Percentiles rank a stretch among this genome's conserved stretches.
phyloP scores from a whole-genome alignment of 805 yeast species.

The Yarrowia hollandica region DNA sequence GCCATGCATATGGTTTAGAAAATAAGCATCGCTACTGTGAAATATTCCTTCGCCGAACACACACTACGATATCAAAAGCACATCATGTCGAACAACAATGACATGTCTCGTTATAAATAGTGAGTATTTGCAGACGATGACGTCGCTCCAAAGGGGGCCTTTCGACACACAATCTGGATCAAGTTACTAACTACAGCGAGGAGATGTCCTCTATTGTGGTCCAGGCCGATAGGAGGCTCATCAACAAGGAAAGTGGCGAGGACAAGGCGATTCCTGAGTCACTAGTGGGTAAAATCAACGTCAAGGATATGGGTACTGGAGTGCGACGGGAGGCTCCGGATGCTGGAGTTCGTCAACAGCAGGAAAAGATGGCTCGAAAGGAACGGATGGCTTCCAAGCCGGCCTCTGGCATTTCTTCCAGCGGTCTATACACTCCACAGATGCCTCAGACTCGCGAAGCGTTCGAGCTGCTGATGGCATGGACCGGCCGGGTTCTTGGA shows the following conservation, averaged over 20 bases:
- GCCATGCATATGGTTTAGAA: constrained; percentile 10
- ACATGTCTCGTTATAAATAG: constrained; percentile 34
- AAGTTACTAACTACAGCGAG: constrained; percentile 33
- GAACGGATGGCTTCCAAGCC: constrained; percentile 3
- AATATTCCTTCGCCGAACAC: constrained; percentile 15
- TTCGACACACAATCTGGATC: not conserved
- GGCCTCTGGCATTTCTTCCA: not conserved
- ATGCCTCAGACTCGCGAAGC: constrained; percentile 51
- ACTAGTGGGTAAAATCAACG: constrained; percentile 64
- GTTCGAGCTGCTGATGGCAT: constrained; percentile 58
- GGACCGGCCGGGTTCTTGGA: constrained; percentile 58
- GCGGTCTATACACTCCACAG: constrained; percentile 56
- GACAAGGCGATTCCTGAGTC: constrained; percentile 68
- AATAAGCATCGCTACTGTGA: constrained; percentile 10
- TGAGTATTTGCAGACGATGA: constrained; percentile 22
- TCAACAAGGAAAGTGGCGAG: constrained; percentile 49
- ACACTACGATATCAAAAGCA: not conserved
- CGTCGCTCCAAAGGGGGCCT: not conserved
- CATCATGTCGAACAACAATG: constrained; percentile 30
- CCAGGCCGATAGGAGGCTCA: constrained; percentile 54
- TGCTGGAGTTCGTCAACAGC: constrained; percentile 23
- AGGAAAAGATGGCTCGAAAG: constrained; percentile 10
- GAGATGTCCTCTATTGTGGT: constrained; percentile 71
- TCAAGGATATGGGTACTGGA: constrained; percentile 68
- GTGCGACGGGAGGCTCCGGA: constrained; percentile 35